A percentile compares a stretch with the other conserved stretches of the same genome.
Conservation (phyloP, 345 rosid species). For the Citrus reticulata region DNA sequence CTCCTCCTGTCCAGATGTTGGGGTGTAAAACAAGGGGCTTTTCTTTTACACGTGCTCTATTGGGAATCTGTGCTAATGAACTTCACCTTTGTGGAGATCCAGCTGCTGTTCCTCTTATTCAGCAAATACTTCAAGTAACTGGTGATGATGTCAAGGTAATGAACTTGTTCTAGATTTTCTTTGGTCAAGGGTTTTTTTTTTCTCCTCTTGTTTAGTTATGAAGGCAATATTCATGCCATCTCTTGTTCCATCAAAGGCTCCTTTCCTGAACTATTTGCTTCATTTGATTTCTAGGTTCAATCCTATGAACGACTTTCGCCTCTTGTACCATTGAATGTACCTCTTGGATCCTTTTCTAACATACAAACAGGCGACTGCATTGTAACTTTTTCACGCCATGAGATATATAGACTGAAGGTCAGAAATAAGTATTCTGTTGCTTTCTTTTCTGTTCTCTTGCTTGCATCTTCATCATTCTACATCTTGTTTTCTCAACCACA, state of each 20-base stretch:
- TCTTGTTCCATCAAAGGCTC: neutral
- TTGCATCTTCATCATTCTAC: slow-evolving; percentile 3
- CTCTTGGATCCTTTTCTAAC: slow-evolving; percentile 60
- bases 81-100: slow-evolving; percentile 96
- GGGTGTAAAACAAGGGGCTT: slow-evolving; percentile 80
- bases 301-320: slow-evolving; percentile 83
- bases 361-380: slow-evolving; percentile 77
- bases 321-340: slow-evolving; percentile 56
- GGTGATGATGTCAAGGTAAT: slow-evolving; percentile 75
- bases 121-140: slow-evolving; percentile 73
- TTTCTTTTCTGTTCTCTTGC: neutral
- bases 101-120: slow-evolving; percentile 77
- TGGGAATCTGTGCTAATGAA: slow-evolving; percentile 82
- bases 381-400: slow-evolving; percentile 77
- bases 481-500: neutral
- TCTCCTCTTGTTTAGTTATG: neutral
- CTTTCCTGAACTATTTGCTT: neutral
- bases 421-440: slow-evolving; percentile 11
- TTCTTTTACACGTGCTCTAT: slow-evolving; percentile 87
- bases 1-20: slow-evolving; percentile 55
- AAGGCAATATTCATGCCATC: neutral
- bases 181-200: neutral
- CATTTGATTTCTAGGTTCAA: slow-evolving; percentile 43
- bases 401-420: slow-evolving; percentile 72
- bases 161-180: neutral